Evolutionary conservation across 139 green algal species (phyloP).

Genomic region (Micractinium sp.): DNA sequence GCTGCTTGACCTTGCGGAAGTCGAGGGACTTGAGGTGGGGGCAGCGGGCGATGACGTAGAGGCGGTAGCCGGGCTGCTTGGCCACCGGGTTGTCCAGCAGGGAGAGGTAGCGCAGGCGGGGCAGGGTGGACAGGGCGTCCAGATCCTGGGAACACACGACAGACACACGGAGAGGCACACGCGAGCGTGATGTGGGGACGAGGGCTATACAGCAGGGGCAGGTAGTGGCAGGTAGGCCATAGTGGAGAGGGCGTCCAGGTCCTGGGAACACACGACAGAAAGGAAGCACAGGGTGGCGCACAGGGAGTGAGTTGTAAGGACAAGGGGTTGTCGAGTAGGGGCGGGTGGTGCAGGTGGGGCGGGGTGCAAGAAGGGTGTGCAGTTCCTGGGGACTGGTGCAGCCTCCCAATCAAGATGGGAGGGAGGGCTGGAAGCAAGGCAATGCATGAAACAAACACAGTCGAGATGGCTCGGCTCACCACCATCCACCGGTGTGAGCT

Average conservation of each 20-base stretch:
- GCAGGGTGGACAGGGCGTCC: slow-evolving; percentile 79
- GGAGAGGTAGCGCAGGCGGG: slow-evolving; percentile 78
- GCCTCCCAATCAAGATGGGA: too few species aligned
- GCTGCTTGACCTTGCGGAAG: slow-evolving; percentile 94
- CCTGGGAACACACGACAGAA: neutral
- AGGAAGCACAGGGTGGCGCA: too few species aligned
- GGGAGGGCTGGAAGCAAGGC: too few species aligned
- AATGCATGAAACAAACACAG: too few species aligned
- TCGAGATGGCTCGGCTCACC: too few species aligned
- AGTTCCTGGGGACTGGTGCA: too few species aligned
- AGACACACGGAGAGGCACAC: too few species aligned
- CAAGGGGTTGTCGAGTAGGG: too few species aligned
- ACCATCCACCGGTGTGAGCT: too few species aligned
- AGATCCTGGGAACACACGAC: slow-evolving; percentile 79
- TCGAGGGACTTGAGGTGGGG: slow-evolving; percentile 90
- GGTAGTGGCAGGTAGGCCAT: neutral
- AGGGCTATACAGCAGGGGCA: too few species aligned
- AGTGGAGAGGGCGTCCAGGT: neutral
- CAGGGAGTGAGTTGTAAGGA: neutral
- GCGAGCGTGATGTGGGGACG: neutral
- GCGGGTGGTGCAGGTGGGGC: too few species aligned
- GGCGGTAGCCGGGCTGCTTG: slow-evolving; percentile 65
- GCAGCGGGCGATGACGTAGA: slow-evolving; percentile 86
- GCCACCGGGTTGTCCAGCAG: slow-evolving; percentile 92
- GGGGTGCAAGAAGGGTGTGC: too few species aligned